Evolutionary conservation across 768 basidiomycete species (phyloP), one percentile per base, ranked within the genome.

Genomic region (Suillus subluteus): DNA sequence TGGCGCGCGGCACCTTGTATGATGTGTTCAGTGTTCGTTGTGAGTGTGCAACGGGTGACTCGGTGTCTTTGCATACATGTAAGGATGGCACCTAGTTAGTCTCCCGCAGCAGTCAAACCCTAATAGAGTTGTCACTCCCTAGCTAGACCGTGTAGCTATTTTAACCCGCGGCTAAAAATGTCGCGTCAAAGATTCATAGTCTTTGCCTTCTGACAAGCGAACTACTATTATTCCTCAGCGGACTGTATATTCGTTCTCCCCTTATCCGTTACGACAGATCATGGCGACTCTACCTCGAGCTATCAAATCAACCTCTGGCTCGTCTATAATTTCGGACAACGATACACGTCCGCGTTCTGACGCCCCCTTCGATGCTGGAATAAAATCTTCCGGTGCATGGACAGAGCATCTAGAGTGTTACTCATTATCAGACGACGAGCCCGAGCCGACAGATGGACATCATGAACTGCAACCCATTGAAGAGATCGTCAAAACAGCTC

Each of bases 381-480:
- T 94, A 75, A 92, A 94, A 77, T 83, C 90, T 13, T 93, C 92
- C 1, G 76, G 83, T 7, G 92, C 90, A 13, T 94, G 91, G 92
- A 89, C 91, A 30, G 89, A 86, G 66, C 84, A 86, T 70, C 79
- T 86, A 16, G 84, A 84, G 67, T 74, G 73, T 26, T 79, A 71
- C 23, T 80, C 79, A 26, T 79, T 86, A 26, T 89, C 87, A 0
- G 86, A 89, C 68, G 78, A 82, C 43, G 87, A 89, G 40, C 85
- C 80, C 44, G 79, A 74, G 32, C 65, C 75, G 11, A 75, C 80
- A 23, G 73, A 72, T 1, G 78, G 23, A 26, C 48, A 26, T 50
- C 48, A 50, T 13, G 48, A 77, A 21, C 76, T 76, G 35, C 73
- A 76, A 54, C 59, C 26, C 18, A 21, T 41, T 11, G 59, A 61